A percentile compares a stretch with the other conserved stretches of the same genome.
Evolutionary conservation across 78 protist species (phyloP).

Genomic region (Pigoraptor vietnamica): DNA sequence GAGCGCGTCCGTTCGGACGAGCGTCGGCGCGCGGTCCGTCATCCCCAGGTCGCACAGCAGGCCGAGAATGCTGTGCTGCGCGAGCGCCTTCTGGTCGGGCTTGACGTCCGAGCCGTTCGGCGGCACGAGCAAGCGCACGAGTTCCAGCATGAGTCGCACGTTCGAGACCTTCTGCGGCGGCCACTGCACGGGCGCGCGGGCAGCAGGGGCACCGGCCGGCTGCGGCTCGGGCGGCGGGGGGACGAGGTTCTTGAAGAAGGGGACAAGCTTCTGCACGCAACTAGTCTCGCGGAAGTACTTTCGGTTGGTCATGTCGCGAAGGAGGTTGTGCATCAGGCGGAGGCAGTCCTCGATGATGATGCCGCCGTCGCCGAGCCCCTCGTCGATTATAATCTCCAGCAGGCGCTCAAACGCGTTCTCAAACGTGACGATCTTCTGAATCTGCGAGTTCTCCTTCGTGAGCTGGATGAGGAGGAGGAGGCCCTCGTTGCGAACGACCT

Average conservation of each 20-base stretch:
- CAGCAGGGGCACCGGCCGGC: background rate
- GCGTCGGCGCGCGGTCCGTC: background rate
- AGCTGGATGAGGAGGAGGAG: constrained; percentile 35
- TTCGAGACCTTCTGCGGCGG: background rate
- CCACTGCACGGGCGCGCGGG: background rate
- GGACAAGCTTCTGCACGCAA: background rate
- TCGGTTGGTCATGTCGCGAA: constrained; percentile 36
- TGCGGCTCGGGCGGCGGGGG: background rate
- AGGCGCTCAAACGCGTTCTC: constrained; percentile 46
- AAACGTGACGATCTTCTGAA: constrained; percentile 43
- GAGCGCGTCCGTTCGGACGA: background rate
- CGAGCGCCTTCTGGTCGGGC: background rate
- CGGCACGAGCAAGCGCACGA: background rate
- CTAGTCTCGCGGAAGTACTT: constrained; percentile 24
- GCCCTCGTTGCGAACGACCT: constrained; percentile 36
- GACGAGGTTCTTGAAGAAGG: background rate
- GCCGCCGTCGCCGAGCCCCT: constrained; percentile 36
- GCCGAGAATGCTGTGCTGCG: background rate
- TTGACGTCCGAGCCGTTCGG: background rate
- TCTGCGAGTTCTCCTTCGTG: constrained; percentile 8
- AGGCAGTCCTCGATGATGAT: constrained; percentile 41
- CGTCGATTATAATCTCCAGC: constrained; percentile 20
- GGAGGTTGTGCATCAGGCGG: constrained; percentile 21
- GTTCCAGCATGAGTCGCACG: background rate
- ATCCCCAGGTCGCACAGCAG: background rate